Evolutionary conservation across 768 basidiomycete genomes (phyloP).

Genomic region (Leccinellum luteum): DNA sequence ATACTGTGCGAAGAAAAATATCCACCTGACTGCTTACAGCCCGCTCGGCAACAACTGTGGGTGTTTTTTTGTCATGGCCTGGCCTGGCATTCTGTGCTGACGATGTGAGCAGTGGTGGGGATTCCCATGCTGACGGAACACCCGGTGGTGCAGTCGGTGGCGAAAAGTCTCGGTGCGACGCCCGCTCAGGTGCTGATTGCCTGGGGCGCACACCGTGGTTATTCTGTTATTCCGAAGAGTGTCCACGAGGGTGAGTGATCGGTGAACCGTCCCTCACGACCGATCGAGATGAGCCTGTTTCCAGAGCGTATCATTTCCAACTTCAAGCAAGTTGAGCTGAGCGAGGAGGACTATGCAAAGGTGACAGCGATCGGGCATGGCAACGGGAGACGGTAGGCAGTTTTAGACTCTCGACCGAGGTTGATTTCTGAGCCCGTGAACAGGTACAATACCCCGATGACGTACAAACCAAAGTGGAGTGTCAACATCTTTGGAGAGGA

Average conservation of each 20-base stretch:
- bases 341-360: slow-evolving; percentile 63
- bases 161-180: slow-evolving; percentile 58
- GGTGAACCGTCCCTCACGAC: background rate
- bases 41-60: slow-evolving; percentile 81
- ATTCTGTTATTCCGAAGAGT: slow-evolving; percentile 83
- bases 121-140: slow-evolving; percentile 69
- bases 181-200: slow-evolving; percentile 82
- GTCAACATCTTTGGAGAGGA: slow-evolving; percentile 70
- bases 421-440: background rate
- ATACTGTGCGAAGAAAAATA: slow-evolving; percentile 66
- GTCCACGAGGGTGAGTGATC: slow-evolving; percentile 53
- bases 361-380: slow-evolving; percentile 38
- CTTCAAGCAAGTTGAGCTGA: slow-evolving; percentile 71
- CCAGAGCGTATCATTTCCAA: slow-evolving; percentile 67
- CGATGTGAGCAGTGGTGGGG: slow-evolving; percentile 44
- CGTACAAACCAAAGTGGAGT: slow-evolving; percentile 62
- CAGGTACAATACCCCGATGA: slow-evolving; percentile 59
- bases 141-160: slow-evolving; percentile 57
- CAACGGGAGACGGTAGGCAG: slow-evolving; percentile 35
- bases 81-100: background rate
- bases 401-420: background rate
- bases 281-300: background rate
- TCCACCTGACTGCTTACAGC: slow-evolving; percentile 69
- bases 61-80: slow-evolving; percentile 16
- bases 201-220: slow-evolving; percentile 74